Conservation (phyloP, 2,329 filamentous ascomycete species). For the Tolypocladium guangdongense region DNA sequence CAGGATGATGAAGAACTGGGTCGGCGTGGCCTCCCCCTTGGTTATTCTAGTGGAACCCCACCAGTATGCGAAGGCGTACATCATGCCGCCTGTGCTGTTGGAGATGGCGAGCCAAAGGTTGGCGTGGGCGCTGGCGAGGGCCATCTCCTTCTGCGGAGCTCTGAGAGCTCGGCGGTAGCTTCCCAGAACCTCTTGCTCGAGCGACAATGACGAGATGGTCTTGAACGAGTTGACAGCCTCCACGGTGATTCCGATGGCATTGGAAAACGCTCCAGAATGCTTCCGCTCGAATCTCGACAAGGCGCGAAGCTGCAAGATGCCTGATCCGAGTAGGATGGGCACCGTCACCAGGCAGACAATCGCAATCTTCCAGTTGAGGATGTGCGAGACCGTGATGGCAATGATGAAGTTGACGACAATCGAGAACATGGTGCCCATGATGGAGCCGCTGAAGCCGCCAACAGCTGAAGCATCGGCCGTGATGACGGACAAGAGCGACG, state of each 20-base stretch:
- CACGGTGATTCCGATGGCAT: slow-evolving; percentile 52
- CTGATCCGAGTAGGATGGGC: slow-evolving; percentile 56
- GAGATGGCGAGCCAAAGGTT: slow-evolving; percentile 52
- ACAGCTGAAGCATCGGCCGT: slow-evolving; percentile 58
- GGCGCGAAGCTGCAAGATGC: slow-evolving; percentile 56
- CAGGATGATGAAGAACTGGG: slow-evolving; percentile 67
- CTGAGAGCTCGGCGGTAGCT: slow-evolving; percentile 41
- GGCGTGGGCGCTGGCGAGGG: slow-evolving; percentile 34
- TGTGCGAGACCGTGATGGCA: slow-evolving; percentile 57
- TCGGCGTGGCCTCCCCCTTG: slow-evolving; percentile 49
- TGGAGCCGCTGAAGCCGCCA: slow-evolving; percentile 58
- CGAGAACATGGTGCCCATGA: slow-evolving; percentile 58
- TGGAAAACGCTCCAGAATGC: slow-evolving; percentile 53
- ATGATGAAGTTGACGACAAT: slow-evolving; percentile 57
- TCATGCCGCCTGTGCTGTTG: slow-evolving; percentile 51
- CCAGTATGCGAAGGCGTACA: slow-evolving; percentile 71
- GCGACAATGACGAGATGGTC: slow-evolving; percentile 46
- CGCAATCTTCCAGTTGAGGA: slow-evolving; percentile 67
- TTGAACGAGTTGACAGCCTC: slow-evolving; percentile 58
- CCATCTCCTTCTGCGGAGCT: slow-evolving; percentile 42
- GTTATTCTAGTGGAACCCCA: slow-evolving; percentile 66
- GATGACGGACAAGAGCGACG: slow-evolving; percentile 53
- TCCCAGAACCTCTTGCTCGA: slow-evolving; percentile 38
- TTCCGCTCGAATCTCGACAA: slow-evolving; percentile 51
- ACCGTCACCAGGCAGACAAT: slow-evolving; percentile 60